Base-by-base conservation (phyloP, 768 basidiomycete species). In the Hortiboletus campestris region DNA sequence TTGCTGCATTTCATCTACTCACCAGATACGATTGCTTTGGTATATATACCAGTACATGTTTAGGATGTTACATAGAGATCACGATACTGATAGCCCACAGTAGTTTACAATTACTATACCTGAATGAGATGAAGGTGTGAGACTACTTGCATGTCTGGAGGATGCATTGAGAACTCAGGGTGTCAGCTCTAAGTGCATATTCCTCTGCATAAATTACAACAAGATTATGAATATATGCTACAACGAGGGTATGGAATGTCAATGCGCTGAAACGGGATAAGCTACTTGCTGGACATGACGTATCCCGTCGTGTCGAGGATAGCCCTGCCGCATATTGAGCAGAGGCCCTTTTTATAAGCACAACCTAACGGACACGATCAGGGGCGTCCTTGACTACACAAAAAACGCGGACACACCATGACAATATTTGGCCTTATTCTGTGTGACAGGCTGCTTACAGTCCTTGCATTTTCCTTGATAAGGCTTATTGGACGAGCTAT, bases 391-490 rank as follows among this genome's bases (percentile, higher is more conserved):
- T 43, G 53, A 40, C 32, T 42, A 51, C 53, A 47, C 13, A 36
- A 60, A 25, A 55, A 53, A 14, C 12, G 42, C 10, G 12, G 67
- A 47, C 82, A 57, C 64, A 89, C 91, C 88, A 79, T 94, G 91
- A 64, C 91, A 94, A 72, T 90, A 93, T 74, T 91, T 93, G 36
- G 88, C 91, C 65, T 80, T 83, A 69, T 92, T 92, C 79, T 94
- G 91, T 10, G 91, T 91, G 43, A 84, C 83, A 1, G 84, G 78
- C 65, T 86, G 86, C 72, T 92, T 92, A 67, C 91, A 94, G 64
- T 91, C 91, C 72, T 88, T 93, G 68, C 91, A 94, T 70, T 89
- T 91, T 36, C 82, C 80, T 72, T 89, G 85, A 75, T 94, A 94
- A 34, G 91, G 91, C 88, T 92, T 67, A 9, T 41, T 14, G 34